Evolutionary conservation across 108 stramenopile genomes (phyloP).

Genomic region (Cylindrotheca fusiformis): DNA sequence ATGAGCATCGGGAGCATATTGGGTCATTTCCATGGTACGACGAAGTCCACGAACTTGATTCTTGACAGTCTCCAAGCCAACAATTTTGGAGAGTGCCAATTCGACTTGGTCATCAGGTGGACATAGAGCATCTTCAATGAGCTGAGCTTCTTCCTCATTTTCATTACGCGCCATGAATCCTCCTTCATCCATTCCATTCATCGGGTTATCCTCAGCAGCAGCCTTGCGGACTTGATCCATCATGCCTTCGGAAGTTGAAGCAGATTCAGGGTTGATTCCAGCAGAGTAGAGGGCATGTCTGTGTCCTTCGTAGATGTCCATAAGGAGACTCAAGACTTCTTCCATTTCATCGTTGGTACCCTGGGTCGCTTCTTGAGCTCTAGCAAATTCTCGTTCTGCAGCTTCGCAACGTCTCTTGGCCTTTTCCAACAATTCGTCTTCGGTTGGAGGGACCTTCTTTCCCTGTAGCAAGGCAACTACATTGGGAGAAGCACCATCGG

Average conservation of each 20-base stretch:
- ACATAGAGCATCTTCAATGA: constrained; percentile 77
- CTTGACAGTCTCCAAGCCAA: constrained; percentile 80
- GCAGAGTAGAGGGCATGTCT: constrained; percentile 82
- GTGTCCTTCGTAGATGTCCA: constrained; percentile 74
- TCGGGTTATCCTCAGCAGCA: constrained; percentile 59
- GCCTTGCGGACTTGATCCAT: constrained; percentile 78
- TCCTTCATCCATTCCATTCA: constrained; percentile 29
- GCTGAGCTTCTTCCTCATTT: constrained; percentile 70
- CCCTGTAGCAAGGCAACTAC: constrained; percentile 83
- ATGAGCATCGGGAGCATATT: constrained; percentile 24
- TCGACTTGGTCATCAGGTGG: constrained; percentile 86
- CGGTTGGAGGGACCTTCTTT: constrained; percentile 73
- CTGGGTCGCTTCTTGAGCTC: constrained; percentile 42
- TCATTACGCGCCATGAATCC: constrained; percentile 19
- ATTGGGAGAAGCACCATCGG: constrained; percentile 78
- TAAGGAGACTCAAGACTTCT: constrained; percentile 59
- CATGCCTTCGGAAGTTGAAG: constrained; percentile 58
- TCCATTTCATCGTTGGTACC: constrained; percentile 74
- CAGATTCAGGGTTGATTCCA: constrained; percentile 70
- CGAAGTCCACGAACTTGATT: constrained; percentile 82
- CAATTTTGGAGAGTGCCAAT: constrained; percentile 51
- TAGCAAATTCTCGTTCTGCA: constrained; percentile 76
- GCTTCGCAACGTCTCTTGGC: constrained; percentile 73
- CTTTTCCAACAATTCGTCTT: constrained; percentile 69
- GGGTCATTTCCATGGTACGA: constrained; percentile 76